A percentile compares a stretch with the other conserved stretches of the same genome.
phyloP scores from a whole-genome alignment of 768 basidiomycete genomes.

The Leccinum broughii region DNA sequence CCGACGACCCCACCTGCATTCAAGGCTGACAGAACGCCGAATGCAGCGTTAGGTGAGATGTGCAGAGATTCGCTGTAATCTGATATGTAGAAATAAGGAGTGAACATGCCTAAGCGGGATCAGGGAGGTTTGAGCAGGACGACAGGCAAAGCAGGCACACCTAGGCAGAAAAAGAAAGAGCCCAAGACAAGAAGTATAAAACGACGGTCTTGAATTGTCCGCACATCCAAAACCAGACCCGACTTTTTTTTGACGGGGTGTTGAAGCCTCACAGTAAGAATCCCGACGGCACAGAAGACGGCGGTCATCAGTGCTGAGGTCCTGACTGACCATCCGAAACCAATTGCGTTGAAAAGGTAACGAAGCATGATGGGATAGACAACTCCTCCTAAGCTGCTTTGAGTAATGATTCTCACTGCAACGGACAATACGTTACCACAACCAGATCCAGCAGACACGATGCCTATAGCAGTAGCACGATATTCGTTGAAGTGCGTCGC shows the following conservation, averaged over 20 bases:
- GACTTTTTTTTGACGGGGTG: conserved; percentile 18
- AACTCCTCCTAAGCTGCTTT: conserved; percentile 53
- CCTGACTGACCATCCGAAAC: conserved; percentile 65
- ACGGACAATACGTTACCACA: conserved; percentile 41
- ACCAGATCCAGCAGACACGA: conserved; percentile 71
- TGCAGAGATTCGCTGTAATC: conserved; percentile 49
- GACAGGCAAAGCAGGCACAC: conserved; percentile 37
- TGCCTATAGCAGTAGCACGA: conserved; percentile 70
- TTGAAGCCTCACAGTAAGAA: conserved; percentile 45
- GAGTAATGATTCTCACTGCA: conserved; percentile 22
- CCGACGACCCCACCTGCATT: conserved; percentile 69
- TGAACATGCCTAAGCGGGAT: conserved; percentile 56
- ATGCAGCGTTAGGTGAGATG: conserved; percentile 41
- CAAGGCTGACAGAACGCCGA: conserved; percentile 63
- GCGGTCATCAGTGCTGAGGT: conserved; percentile 53
- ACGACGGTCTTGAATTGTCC: conserved; percentile 45
- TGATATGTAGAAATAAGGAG: conserved; percentile 70
- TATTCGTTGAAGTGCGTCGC: conserved; percentile 65
- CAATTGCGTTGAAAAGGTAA: conserved; percentile 51
- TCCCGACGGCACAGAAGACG: conserved; percentile 46
- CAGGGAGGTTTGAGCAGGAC: conserved; percentile 2
- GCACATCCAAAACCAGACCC: conserved; percentile 23
- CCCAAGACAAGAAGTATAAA: conserved; percentile 56
- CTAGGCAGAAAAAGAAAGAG: conserved; percentile 59
- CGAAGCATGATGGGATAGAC: conserved; percentile 68